Evolutionary conservation across 306 rosid genomes (phyloP).

Genomic region (Ammopiptanthus mongolicus): DNA sequence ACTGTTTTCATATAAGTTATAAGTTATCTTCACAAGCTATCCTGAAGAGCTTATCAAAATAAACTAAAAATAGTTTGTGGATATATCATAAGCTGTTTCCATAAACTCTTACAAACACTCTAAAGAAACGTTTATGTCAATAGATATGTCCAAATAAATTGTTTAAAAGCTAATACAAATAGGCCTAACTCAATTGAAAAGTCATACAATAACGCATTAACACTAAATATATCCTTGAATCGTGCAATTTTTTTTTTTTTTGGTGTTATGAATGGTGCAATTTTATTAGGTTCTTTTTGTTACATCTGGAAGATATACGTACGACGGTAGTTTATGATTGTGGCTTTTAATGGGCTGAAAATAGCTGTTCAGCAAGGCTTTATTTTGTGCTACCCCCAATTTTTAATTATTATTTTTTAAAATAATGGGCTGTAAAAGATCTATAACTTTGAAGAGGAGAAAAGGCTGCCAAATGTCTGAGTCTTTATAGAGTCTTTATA

Average conservation of each 20-base stretch:
- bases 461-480: constrained; percentile 57
- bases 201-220: constrained; percentile 3
- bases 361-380: constrained; percentile 28
- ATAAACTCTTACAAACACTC: no score
- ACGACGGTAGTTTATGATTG: constrained; percentile 3
- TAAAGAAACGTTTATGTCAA: no score
- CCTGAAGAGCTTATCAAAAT: no score
- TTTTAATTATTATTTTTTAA: neutral
- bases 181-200: no score
- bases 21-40: no score
- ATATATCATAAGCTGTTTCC: no score
- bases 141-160: no score
- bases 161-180: no score
- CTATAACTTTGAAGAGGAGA: constrained; percentile 36
- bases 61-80: no score
- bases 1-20: no score
- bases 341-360: constrained; percentile 34
- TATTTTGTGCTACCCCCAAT: constrained; percentile 29
- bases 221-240: constrained; percentile 30
- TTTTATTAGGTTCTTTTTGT: constrained; percentile 28
- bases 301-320: constrained; percentile 22
- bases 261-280: constrained; percentile 19
- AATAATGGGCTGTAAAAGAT: neutral
- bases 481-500: constrained; percentile 39
- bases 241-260: constrained; percentile 13